Conservation (phyloP, 805 yeast species). For the Debaryomyces castellii region DNA sequence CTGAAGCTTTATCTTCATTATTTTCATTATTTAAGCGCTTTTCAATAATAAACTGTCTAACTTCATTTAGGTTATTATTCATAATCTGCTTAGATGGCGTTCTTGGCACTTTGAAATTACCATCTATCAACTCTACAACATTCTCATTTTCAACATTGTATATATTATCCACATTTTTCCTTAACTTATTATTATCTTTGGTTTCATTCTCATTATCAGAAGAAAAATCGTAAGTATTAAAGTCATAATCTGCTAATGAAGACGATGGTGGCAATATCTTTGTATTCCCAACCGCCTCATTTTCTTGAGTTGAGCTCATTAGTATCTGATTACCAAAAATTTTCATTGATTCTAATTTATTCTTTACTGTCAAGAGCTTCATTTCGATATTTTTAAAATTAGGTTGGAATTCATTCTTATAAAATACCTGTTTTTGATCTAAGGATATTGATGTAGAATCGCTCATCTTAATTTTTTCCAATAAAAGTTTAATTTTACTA, state of each 20-base stretch:
- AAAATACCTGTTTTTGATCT: slow-evolving; percentile 33
- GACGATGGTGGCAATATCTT: not conserved
- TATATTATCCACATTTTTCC: no score
- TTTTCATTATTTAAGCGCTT: slow-evolving; percentile 1
- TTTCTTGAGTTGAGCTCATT: slow-evolving; percentile 1
- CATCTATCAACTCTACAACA: not conserved
- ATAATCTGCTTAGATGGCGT: slow-evolving; percentile 3
- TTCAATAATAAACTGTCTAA: slow-evolving; percentile 14
- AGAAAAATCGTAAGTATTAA: slow-evolving; percentile 10
- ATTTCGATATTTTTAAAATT: slow-evolving; percentile 17
- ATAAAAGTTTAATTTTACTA: slow-evolving; percentile 23
- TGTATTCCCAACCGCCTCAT: not conserved
- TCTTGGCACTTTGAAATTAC: not conserved
- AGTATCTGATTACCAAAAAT: not conserved
- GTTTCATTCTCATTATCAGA: slow-evolving; percentile 1
- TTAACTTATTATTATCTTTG: not conserved
- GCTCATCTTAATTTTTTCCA: slow-evolving; percentile 28
- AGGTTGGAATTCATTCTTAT: slow-evolving; percentile 24
- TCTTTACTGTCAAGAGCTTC: slow-evolving; percentile 1
- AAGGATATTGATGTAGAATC: slow-evolving; percentile 39
- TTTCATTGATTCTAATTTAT: not conserved
- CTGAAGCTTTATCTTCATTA: not conserved
- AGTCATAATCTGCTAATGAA: slow-evolving; percentile 4
- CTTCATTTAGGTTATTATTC: slow-evolving; percentile 15
- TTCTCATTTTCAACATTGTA: not conserved